Evolutionary conservation across 2,329 filamentous ascomycete species (phyloP).

Genomic region (Xylaria sp.): DNA sequence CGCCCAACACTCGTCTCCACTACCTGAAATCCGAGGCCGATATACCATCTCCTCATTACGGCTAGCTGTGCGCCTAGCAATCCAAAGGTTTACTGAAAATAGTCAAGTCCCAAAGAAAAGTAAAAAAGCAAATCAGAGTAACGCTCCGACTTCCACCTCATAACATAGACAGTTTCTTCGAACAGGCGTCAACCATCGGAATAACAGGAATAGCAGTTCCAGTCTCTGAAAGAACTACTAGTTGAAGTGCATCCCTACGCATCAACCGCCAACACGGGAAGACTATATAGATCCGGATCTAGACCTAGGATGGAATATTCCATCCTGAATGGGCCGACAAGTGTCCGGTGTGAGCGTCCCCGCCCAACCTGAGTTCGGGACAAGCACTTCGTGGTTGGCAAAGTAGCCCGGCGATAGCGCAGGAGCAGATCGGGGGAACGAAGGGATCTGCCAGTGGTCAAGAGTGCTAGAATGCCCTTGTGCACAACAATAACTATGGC

Average conservation of each 20-base stretch:
- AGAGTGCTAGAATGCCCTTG: conserved; percentile 1
- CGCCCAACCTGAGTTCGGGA: conserved; percentile 10
- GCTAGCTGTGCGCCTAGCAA: background rate
- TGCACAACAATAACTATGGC: conserved; percentile 24
- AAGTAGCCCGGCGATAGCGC: background rate
- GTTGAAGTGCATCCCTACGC: background rate
- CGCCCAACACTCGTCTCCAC: background rate
- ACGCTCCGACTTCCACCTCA: background rate
- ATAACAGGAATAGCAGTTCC: conserved; percentile 1
- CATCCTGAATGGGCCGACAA: conserved; percentile 21
- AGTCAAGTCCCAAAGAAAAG: background rate
- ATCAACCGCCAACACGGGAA: background rate
- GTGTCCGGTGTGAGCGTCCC: conserved; percentile 27
- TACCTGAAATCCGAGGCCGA: background rate
- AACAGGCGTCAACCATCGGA: background rate
- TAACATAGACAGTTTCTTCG: background rate
- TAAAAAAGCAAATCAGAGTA: background rate
- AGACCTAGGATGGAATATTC: conserved; percentile 22
- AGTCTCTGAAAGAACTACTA: background rate
- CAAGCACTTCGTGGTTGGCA: background rate
- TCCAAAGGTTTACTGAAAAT: background rate
- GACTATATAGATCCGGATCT: conserved; percentile 35
- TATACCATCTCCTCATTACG: background rate
- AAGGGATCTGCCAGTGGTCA: background rate
- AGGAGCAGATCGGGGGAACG: conserved; percentile 14